Percentiles rank a stretch among this genome's conserved stretches.
These are phyloP conservation scores for Colletotrichum tropicale DNA, from an alignment of 2,329 filamentous ascomycete genomes.

Conservation along the genomic window DNA sequence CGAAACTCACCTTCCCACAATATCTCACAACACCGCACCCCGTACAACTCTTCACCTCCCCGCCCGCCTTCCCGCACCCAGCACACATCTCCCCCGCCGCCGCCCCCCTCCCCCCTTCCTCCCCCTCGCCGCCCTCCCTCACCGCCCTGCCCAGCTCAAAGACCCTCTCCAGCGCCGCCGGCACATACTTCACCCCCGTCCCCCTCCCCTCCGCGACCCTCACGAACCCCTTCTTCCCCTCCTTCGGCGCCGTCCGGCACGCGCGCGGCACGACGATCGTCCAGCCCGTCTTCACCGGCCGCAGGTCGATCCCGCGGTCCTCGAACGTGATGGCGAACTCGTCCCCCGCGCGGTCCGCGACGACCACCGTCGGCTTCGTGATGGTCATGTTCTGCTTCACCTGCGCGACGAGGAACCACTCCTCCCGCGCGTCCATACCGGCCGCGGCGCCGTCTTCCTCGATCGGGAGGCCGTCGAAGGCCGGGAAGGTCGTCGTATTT, in stretches of 20 bases:
- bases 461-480: conserved; percentile 34
- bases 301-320: conserved; percentile 37
- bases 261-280: conserved; percentile 43
- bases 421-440: conserved; percentile 21
- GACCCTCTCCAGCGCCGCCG: conserved; percentile 27
- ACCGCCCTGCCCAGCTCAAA: conserved; percentile 28
- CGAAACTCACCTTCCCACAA: conserved; percentile 47
- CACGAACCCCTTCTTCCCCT: conserved; percentile 44
- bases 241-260: conserved; percentile 34
- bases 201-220: conserved; percentile 35
- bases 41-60: conserved; percentile 41
- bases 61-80: conserved; percentile 31
- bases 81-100: conserved; percentile 25
- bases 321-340: conserved; percentile 53
- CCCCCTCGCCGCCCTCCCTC: conserved; percentile 18
- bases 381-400: conserved; percentile 53
- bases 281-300: conserved; percentile 42
- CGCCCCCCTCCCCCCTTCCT: not conserved
- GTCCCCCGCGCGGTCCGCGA: conserved; percentile 39
- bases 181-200: conserved; percentile 35
- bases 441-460: not conserved
- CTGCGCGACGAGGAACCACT: conserved; percentile 46
- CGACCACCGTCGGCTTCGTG: conserved; percentile 53
- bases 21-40: conserved; percentile 49
- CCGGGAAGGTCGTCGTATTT: conserved; percentile 35